phyloP scores from a whole-genome alignment of 371 early-diverging fungal genomes.

The Sporodiniella umbellata region DNA sequence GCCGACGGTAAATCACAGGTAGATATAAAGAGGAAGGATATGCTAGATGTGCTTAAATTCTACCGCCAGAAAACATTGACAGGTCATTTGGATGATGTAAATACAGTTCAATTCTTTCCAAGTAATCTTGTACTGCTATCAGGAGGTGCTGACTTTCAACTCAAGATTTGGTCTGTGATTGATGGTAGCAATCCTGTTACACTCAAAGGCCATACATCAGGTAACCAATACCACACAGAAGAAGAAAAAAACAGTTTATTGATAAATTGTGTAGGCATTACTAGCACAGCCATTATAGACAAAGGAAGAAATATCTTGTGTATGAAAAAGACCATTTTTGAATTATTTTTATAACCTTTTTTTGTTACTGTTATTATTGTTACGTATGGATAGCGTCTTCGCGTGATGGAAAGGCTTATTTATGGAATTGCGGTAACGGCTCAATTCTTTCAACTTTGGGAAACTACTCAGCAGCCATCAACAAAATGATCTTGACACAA shows the following conservation, averaged over 20 bases:
- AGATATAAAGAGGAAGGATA: slow-evolving; percentile 1
- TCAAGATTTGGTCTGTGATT: slow-evolving; percentile 71
- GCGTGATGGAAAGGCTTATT: slow-evolving; percentile 50
- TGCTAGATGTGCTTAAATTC: not conserved
- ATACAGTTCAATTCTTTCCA: slow-evolving; percentile 68
- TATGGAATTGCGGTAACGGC: slow-evolving; percentile 56
- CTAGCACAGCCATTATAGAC: slow-evolving; percentile 54
- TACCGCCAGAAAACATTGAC: slow-evolving; percentile 42
- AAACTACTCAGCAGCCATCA: slow-evolving; percentile 26
- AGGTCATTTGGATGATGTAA: slow-evolving; percentile 68
- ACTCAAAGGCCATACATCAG: slow-evolving; percentile 62
- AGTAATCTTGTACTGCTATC: slow-evolving; percentile 72
- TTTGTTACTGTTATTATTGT: no score
- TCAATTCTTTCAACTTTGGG: slow-evolving; percentile 40
- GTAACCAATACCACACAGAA: no score
- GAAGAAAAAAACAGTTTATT: no score
- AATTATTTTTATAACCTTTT: not conserved
- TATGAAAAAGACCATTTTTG: slow-evolving; percentile 20
- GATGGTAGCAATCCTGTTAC: slow-evolving; percentile 77
- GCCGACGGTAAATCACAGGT: slow-evolving; percentile 38
- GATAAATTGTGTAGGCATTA: slow-evolving; percentile 53
- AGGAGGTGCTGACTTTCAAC: slow-evolving; percentile 66
- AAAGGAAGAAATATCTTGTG: slow-evolving; percentile 57
- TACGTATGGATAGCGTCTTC: slow-evolving; percentile 59
- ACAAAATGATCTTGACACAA: slow-evolving; percentile 28